Base-by-base conservation (phyloP, 305 asterid genomes). In the Striga hermonthica region DNA sequence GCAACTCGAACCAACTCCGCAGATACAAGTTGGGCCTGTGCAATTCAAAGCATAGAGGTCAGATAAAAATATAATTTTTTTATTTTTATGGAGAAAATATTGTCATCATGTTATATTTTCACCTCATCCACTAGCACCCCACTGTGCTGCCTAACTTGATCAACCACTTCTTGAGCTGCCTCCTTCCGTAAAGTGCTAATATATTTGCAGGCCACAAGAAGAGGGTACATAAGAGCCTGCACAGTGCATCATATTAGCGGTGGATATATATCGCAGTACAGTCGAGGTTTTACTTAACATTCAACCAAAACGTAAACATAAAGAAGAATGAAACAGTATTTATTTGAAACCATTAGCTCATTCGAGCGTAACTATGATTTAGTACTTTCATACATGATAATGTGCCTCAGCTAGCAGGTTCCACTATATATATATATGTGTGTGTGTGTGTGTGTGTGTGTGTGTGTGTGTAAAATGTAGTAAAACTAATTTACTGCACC, bases 151-250 rank as follows among this genome's bases (percentile, higher is more conserved):
- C 97, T 83, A 81, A 94, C 99, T 82, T 87, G 84, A 74, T 94
- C 95, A 68, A 94, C 99, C 76, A 94, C 99, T 81, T 94, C 99
- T 74, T 91, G 95, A 66, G 99, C 98, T 54, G 99, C 98, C 77
- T 90, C 91, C 78, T 82, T 88, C 67, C 99, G 86, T 67, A 86
- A 81, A 77, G 79, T 91, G 85, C 98, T 94, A 81, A 94, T 88
- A 14, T 98, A 88, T 79, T 94, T 94, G 65, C 99, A 94, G 4
- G 99, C 99, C 81, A 94, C 99, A 62, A 94, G 99, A 63, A 94
- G 98, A 56, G 99, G 99, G 72, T 94, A 94, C 99, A 94, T 94
- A 75, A 94, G 99, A 79, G 99, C 99, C 99, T 94, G 98, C 72
- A 78, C 12, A 41, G 10, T 36, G 58, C 38, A 64, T 45, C 53